A percentile compares a stretch with the other conserved stretches of the same genome.
Evolutionary conservation across 352 stramenopile species (phyloP).

Genomic region (Globisporangium carolinianum): DNA sequence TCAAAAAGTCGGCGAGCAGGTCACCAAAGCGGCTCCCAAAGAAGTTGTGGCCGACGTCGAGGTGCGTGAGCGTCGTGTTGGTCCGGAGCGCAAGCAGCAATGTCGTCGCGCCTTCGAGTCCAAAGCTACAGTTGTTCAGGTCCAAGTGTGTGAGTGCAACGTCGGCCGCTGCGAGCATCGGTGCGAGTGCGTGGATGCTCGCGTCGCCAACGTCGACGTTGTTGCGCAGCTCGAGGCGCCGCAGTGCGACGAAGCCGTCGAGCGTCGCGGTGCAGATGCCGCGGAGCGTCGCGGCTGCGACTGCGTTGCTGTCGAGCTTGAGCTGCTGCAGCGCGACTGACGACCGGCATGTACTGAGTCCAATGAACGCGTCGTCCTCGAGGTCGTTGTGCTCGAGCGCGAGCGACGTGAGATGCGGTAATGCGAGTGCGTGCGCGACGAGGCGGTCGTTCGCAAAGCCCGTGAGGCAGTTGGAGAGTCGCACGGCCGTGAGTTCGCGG

Average conservation of each 20-base stretch:
- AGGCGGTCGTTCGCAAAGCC: conserved; percentile 53
- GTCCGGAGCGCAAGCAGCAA: conserved; percentile 45
- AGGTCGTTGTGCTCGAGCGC: conserved; percentile 78
- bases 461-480: conserved; percentile 52
- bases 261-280: conserved; percentile 39
- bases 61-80: conserved; percentile 43
- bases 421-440: conserved; percentile 29
- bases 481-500: conserved; percentile 29
- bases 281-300: conserved; percentile 37
- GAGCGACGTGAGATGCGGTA: conserved; percentile 29
- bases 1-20: conserved; percentile 56
- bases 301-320: conserved; percentile 53
- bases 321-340: conserved; percentile 33
- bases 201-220: conserved; percentile 61
- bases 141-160: conserved; percentile 50
- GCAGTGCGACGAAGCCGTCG: conserved; percentile 39
- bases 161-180: conserved; percentile 40
- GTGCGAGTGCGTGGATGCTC: conserved; percentile 51
- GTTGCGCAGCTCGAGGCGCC: conserved; percentile 53
- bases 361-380: conserved; percentile 52
- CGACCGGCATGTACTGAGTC: conserved; percentile 14
- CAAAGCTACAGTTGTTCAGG: conserved; percentile 58
- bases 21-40: conserved; percentile 58
- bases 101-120: conserved; percentile 49
- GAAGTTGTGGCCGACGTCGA: conserved; percentile 76